Base-by-base conservation (phyloP, 345 rosid species). In the Boechera stricta region DNA sequence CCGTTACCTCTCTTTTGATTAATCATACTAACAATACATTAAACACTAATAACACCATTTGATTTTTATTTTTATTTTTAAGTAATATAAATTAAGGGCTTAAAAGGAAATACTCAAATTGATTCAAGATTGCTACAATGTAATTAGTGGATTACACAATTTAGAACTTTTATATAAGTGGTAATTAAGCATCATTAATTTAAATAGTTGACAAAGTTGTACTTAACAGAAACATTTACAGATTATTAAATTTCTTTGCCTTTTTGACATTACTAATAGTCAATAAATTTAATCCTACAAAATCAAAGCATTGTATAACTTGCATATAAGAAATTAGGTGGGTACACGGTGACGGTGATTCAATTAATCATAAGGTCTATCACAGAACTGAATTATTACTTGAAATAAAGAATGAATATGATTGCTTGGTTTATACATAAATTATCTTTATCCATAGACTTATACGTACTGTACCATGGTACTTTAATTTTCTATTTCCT, bases 391-490 rank as follows among this genome's bases (percentile, higher is more conserved):
- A 42, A 65, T 45, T 31, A 9, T 64, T 31, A 13, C 47, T 42
- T 15, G 16, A 21, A 32, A 24, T 15, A 62, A 28, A 64, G 4
- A 44, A 44, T 28, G 15, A 44, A 44, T 38, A 42, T 44, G 24
- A 7, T 36, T 73, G 45, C 28, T 52, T 73, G 70, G 35, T 52
- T 62, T 44, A 16, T 39, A 9, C 36, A 36, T n/a, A 61, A 11
- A 61, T 49, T 11, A 72, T 38, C 66, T 2, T 58, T 33, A 33
- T 39, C 48, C 47, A 62, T 24, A 41, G 13, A 62, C 11, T 41
- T 53, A 69, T 38, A 66, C 58, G 72, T 74, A 45, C 68, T 33
- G 72, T 45, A 65, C 66, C 58, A 66, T 45, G 49, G 72, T 74
- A 65, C 78, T 33, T 39, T 15, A 12, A 42, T 64, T 10, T 44